Evolutionary conservation across 2,329 filamentous ascomycete species (phyloP), one percentile per base, ranked within the genome.

Genomic region (Kalaharituber pfeilii): DNA sequence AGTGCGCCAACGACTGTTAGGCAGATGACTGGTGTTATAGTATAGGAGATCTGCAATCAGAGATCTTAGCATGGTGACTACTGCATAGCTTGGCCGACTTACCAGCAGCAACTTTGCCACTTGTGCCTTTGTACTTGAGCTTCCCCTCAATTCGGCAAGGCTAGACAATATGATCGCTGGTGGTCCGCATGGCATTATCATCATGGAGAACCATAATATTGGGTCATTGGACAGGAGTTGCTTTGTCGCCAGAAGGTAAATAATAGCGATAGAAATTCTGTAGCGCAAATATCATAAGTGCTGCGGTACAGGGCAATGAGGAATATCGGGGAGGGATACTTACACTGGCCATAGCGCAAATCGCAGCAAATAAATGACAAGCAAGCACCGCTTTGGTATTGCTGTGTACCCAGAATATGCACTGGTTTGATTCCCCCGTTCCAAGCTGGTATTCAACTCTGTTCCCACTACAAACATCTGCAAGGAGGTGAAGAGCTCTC

Each of bases 381-480:
- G 57, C 15, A 78, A 69, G 0, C 74, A 72, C 1, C 63, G 55
- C 70, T 73, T 75, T 0, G 75, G 74, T 5, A 78, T 67, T 1
- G 62, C 60, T 27, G 67, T 66, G 45, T 67, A 67, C 30, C 71
- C 62, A 52, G 71, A 64, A 49, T 70, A 67, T 28, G 67, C 65
- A 59, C 71, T 72, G 63, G 72, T 71, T 56, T 69, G 69, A 54
- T 70, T 47, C 22, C 25, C 42, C 42, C 25, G 18, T 20, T 47
- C 5, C 15, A 78, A 68, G 15, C 75, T 73, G 22, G 72, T 72
- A 53, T 74, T 77, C 1, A 84, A 71, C 59, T 79, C 80, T n/a
- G 81, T 76, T 1, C 81, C 80, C 0, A 81, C 79, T 0, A 83
- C 73, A 15, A 84, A 73, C 15, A 83, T 76, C 27, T 81, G 81